A percentile compares a stretch with the other conserved stretches of the same genome.
phyloP scores from a whole-genome alignment of 1,139 yeast genomes.

The Geotrichum australiense region DNA sequence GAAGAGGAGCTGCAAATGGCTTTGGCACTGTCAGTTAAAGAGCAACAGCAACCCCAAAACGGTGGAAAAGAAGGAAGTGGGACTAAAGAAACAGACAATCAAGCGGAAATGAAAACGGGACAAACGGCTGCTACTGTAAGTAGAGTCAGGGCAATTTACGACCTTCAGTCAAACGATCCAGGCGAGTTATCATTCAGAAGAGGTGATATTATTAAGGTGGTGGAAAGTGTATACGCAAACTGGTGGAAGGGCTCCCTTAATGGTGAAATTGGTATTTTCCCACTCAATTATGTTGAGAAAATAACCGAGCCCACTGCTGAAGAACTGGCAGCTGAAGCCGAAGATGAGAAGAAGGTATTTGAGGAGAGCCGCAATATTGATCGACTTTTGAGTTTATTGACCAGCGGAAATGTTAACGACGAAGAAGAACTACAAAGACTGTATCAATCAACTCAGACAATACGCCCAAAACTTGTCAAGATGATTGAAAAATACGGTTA shows the following conservation, averaged over 20 bases:
- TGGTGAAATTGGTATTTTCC: conserved; percentile 83
- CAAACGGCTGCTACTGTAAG: conserved; percentile 42
- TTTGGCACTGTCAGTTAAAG: conserved; percentile 68
- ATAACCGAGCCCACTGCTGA: conserved; percentile 58
- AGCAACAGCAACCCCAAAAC: conserved; percentile 28
- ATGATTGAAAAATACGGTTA: conserved; percentile 68
- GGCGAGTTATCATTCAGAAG: conserved; percentile 39
- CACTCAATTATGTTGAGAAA: conserved; percentile 84
- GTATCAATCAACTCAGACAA: conserved; percentile 63
- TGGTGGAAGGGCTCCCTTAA: conserved; percentile 92
- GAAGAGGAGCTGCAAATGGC: conserved; percentile 79
- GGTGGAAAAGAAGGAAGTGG: conserved; percentile 15
- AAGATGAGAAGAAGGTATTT: conserved; percentile 42
- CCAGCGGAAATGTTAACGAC: conserved; percentile 35
- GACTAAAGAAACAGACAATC: neutral
- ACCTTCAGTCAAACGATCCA: conserved; percentile 53
- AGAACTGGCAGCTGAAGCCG: conserved; percentile 41
- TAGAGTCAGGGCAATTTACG: conserved; percentile 80
- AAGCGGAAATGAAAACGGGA: conserved; percentile 18
- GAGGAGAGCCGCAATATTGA: conserved; percentile 54
- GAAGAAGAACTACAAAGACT: conserved; percentile 46
- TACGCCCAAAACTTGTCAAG: conserved; percentile 66
- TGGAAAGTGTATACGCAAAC: conserved; percentile 84
- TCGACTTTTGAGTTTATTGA: conserved; percentile 52
- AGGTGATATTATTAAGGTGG: conserved; percentile 56